Evolutionary conservation across 257 asterid species (phyloP).

Genomic region (Nicotiana tabacum): DNA sequence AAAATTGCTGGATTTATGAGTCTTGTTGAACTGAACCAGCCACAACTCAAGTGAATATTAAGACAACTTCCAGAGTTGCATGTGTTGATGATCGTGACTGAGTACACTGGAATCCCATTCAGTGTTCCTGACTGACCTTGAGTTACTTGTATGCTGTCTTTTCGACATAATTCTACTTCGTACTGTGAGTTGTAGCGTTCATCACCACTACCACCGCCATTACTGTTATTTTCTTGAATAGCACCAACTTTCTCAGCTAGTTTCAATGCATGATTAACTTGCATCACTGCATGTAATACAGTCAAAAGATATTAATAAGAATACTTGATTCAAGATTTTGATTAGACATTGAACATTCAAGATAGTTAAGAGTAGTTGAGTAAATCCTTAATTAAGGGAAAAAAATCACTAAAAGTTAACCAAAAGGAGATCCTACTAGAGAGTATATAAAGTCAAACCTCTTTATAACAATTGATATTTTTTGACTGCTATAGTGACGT

Average conservation of each 20-base stretch:
- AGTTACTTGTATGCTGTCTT: slow-evolving; percentile 29
- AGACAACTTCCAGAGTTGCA: slow-evolving; percentile 43
- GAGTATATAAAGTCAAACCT: no score
- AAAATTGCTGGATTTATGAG: slow-evolving; percentile 42
- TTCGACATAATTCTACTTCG: slow-evolving; percentile 34
- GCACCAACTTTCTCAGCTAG: not conserved
- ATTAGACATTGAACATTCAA: no score
- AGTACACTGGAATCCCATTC: slow-evolving; percentile 67
- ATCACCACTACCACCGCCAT: not conserved
- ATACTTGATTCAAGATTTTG: no score
- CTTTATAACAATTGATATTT: no score
- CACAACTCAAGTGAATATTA: slow-evolving; percentile 62
- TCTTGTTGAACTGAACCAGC: slow-evolving; percentile 68
- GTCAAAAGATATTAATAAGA: not conserved
- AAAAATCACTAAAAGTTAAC: not conserved
- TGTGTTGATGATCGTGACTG: slow-evolving; percentile 37
- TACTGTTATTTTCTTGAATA: not conserved
- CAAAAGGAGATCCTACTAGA: not conserved
- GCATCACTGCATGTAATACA: not conserved
- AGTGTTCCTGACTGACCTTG: slow-evolving; percentile 31
- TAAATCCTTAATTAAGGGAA: not conserved
- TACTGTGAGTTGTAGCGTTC: slow-evolving; percentile 16
- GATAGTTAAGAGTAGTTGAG: no score
- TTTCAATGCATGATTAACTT: not conserved
- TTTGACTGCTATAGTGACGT: no score